Conservation (phyloP, 176 grass and related monocot species). For the Carex myosuroides region DNA sequence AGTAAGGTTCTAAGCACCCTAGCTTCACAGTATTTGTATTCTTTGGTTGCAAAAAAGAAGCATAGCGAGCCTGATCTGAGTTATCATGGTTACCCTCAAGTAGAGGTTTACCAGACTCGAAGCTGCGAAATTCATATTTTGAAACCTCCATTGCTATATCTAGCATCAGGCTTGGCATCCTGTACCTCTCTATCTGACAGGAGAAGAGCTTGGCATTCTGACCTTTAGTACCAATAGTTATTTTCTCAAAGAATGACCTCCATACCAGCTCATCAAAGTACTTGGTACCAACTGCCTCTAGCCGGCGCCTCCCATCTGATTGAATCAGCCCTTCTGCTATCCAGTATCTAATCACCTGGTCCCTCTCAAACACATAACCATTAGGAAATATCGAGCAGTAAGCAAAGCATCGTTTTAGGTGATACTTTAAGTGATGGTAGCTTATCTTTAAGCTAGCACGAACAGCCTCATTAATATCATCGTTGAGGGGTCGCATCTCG, state of each 20-base stretch:
- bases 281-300: conserved; percentile 27
- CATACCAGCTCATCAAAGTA: conserved; percentile 40
- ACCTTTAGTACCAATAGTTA: no score
- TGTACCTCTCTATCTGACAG: conserved; percentile 20
- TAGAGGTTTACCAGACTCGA: background rate
- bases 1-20: no score
- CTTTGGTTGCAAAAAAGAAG: background rate
- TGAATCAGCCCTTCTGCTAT: conserved; percentile 51
- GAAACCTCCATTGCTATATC: background rate
- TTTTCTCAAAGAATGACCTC: conserved; percentile 37
- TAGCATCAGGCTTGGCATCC: conserved; percentile 30
- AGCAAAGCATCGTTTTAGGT: conserved; percentile 47
- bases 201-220: conserved; percentile 9
- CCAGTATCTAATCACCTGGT: conserved; percentile 50
- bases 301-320: background rate
- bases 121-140: background rate
- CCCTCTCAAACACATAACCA: conserved; percentile 40
- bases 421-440: conserved; percentile 55
- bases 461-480: conserved; percentile 24
- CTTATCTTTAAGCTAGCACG: conserved; percentile 44
- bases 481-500: conserved; percentile 36
- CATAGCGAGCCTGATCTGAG: conserved; percentile 9
- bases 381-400: conserved; percentile 45
- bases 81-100: no score
- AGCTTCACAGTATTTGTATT: no score